Conservation (phyloP, 495 filamentous ascomycete species). For the Tuber umbilicatum region DNA sequence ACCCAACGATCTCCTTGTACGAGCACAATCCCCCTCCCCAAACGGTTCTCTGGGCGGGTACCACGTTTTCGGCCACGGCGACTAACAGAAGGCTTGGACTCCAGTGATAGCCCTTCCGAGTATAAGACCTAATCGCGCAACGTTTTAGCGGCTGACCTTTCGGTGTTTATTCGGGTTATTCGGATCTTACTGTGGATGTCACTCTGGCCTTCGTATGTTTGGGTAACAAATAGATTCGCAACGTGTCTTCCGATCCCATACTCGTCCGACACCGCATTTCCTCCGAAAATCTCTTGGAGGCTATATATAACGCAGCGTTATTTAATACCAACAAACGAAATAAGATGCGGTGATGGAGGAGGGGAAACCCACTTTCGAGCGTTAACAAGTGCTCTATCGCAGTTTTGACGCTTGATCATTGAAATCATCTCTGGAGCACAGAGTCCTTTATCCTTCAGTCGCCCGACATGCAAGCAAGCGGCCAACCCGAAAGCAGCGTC, state of each 20-base stretch:
- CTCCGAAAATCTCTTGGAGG: conserved; percentile 92
- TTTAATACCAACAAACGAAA: conserved; percentile 16
- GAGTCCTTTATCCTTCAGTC: conserved; percentile 86
- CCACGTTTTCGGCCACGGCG: background rate
- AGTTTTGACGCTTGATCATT: conserved; percentile 98
- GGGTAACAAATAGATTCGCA: conserved; percentile 92
- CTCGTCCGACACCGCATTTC: conserved; percentile 94
- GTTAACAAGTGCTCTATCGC: conserved; percentile 77
- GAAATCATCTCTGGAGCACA: conserved; percentile 93
- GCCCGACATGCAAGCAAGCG: conserved; percentile 80
- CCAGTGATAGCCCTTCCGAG: conserved; percentile 59
- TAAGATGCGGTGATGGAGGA: background rate
- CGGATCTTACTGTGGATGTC: conserved; percentile 77
- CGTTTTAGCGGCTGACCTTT: background rate
- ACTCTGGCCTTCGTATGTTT: conserved; percentile 95
- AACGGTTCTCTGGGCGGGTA: background rate
- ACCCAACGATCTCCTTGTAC: background rate
- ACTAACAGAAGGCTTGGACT: conserved; percentile 51
- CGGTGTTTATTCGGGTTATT: background rate
- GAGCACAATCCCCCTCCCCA: background rate
- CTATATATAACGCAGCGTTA: conserved; percentile 43
- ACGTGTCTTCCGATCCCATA: conserved; percentile 93
- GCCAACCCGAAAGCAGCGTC: conserved; percentile 84
- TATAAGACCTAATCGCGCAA: conserved; percentile 49
- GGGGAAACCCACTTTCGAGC: conserved; percentile 56